These are phyloP conservation scores for Stentor roeselii DNA, from an alignment of 73 alveolate genomes.

Conservation along the genomic window DNA sequence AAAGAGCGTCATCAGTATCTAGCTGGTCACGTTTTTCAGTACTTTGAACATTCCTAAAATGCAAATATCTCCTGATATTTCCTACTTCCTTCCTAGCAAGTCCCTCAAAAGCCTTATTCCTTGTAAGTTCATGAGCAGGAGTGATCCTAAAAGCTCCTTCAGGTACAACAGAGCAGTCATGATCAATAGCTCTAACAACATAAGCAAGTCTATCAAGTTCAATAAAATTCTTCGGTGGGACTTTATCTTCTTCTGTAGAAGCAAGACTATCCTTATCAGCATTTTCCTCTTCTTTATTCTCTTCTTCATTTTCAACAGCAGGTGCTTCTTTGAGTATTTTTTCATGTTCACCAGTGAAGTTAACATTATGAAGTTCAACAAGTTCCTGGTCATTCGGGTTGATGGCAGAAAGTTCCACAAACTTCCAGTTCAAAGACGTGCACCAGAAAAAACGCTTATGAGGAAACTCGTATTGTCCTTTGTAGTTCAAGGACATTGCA, in stretches of 20 bases:
- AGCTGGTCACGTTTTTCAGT: conserved; percentile 64
- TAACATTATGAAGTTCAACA: conserved; percentile 55
- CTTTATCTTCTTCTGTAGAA: conserved; percentile 70
- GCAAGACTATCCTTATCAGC: conserved; percentile 7
- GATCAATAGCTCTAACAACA: conserved; percentile 80
- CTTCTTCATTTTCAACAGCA: conserved; percentile 33
- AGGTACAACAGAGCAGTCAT: conserved; percentile 74
- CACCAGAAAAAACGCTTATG: conserved; percentile 92
- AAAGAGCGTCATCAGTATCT: conserved; percentile 90
- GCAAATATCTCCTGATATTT: conserved; percentile 51
- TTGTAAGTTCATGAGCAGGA: conserved; percentile 78
- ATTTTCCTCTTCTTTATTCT: conserved; percentile 5
- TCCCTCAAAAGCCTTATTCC: conserved; percentile 82
- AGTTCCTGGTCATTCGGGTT: conserved; percentile 46
- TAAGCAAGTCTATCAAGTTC: conserved; percentile 80
- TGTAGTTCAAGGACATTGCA: conserved; percentile 83
- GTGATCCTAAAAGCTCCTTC: conserved; percentile 72
- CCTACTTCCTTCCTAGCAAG: conserved; percentile 42
- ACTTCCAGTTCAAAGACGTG: conserved; percentile 62
- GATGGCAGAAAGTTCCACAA: conserved; percentile 66
- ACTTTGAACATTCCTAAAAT: conserved; percentile 74
- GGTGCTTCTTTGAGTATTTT: conserved; percentile 49
- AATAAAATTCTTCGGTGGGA: conserved; percentile 74
- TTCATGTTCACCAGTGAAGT: conserved; percentile 75
- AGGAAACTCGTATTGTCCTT: conserved; percentile 89